Evolutionary conservation across 78 protist genomes (phyloP), one percentile per base, ranked within the genome.

Genomic region (slime mould (Dictyostelium discoideum)): DNA sequence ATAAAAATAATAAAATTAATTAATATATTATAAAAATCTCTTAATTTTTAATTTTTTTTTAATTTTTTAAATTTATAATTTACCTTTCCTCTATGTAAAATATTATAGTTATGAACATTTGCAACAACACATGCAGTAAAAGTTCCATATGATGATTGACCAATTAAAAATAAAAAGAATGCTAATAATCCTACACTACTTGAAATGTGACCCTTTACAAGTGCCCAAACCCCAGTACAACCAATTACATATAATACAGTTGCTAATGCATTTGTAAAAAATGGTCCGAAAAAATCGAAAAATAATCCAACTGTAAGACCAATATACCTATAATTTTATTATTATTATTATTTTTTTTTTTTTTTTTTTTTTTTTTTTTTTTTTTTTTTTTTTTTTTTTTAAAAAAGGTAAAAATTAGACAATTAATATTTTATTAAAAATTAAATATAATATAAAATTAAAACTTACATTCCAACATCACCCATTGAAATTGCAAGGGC

Each of bases 281-380:
- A 89, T 48, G 87, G 87, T 20, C 94, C 94, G 48, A 60, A 69
- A 6, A n/a, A n/a, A 89, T 89, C 94, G 37, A 44, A 89, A 26
- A 89, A 81, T 42, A 63, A 89, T 24, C 94, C 94, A 26, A 79
- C 83, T 69, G 94, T 67, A 5, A 81, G n/a, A 37, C 94, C 94
- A 81, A 89, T 10, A 81, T 89, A 69, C 69, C 69, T 60, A 20
- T 32, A 32, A 32, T 32, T 32, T 32, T 32, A 32, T 32, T 32
- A 32, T 32, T 32, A 32, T 32, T 32, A 32, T 32, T 32, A 1
- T 1, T 32, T 32, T 32, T 32, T 32, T 32, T 32, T 32, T 1
- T 32, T 32, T 32, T 14, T 60, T 4, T 60, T 60, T 60, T 54
- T 54, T 32, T 32, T 1, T 32, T 32, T 32, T 32, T 32, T 32